Evolutionary conservation across 164 flowering plant genomes (phyloP).

Genomic region (Aristolochia contorta): DNA sequence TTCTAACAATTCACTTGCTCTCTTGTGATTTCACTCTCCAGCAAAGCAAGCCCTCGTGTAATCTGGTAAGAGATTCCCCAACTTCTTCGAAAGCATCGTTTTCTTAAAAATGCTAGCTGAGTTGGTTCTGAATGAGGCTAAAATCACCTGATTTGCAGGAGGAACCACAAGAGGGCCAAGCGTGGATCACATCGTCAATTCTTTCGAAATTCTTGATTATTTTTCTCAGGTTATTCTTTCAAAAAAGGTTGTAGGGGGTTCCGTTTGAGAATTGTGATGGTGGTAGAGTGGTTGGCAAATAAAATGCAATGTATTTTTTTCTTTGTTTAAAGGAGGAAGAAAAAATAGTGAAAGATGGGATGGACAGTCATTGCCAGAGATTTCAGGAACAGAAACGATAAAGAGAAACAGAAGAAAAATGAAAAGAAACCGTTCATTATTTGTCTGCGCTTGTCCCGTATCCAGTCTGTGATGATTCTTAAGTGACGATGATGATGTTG

Average conservation of each 20-base stretch:
- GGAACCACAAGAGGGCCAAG: neutral
- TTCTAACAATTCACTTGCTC: neutral
- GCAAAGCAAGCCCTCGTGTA: neutral
- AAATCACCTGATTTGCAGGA: slow-evolving; percentile 1
- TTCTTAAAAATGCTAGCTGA: neutral
- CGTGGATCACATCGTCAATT: neutral
- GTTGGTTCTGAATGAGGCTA: too few species aligned
- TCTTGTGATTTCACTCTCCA: neutral
- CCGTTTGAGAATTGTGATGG: neutral
- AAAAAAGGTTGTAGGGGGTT: slow-evolving; percentile 1
- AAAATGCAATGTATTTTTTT: neutral
- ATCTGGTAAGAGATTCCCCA: neutral
- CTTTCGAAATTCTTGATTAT: slow-evolving; percentile 1
- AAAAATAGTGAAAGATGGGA: neutral
- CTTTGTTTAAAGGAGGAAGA: neutral
- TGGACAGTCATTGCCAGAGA: neutral
- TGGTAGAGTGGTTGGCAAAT: neutral
- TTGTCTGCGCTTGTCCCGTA: too few species aligned
- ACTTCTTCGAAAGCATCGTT: neutral
- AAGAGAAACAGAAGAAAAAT: too few species aligned
- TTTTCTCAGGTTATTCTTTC: slow-evolving; percentile 1
- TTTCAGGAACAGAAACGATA: too few species aligned
- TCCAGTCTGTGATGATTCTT: too few species aligned
- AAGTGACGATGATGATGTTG: too few species aligned
- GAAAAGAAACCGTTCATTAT: too few species aligned